Evolutionary conservation across 2,329 filamentous ascomycete genomes (phyloP).

Genomic region (Microdochium nivale): DNA sequence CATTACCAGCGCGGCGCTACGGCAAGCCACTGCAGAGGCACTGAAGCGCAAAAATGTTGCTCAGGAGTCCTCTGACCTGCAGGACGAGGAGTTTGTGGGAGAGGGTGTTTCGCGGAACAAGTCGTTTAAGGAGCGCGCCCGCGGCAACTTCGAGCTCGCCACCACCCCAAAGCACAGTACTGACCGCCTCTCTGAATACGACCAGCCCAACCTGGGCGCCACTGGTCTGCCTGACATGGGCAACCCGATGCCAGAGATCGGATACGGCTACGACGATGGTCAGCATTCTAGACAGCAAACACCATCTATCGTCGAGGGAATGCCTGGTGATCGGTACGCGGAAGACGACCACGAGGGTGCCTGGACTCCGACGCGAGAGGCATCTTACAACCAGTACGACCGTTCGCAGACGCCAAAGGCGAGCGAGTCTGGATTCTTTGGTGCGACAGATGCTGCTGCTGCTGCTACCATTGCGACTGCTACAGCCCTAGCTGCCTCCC

Average conservation of each 20-base stretch:
- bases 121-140: constrained; percentile 58
- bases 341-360: constrained; percentile 19
- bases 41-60: constrained; percentile 38
- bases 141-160: constrained; percentile 44
- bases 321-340: constrained; percentile 43
- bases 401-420: constrained; percentile 18
- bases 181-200: constrained; percentile 44
- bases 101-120: constrained; percentile 50
- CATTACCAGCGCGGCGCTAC: constrained; percentile 48
- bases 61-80: constrained; percentile 25
- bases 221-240: constrained; percentile 61
- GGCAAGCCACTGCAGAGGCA: constrained; percentile 38
- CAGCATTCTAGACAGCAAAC: constrained; percentile 57
- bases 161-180: constrained; percentile 51
- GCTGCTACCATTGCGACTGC: constrained; percentile 45
- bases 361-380: constrained; percentile 23
- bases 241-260: constrained; percentile 71
- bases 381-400: constrained; percentile 15
- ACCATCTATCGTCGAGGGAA: constrained; percentile 73
- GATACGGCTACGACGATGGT: constrained; percentile 46
- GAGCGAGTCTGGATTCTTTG: constrained; percentile 27
- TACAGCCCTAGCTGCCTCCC: constrained; percentile 33
- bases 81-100: constrained; percentile 30
- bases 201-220: constrained; percentile 51
- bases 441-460: constrained; percentile 37